Conservation (phyloP, 2,329 filamentous ascomycete species). For the Verruconis gallopava region DNA sequence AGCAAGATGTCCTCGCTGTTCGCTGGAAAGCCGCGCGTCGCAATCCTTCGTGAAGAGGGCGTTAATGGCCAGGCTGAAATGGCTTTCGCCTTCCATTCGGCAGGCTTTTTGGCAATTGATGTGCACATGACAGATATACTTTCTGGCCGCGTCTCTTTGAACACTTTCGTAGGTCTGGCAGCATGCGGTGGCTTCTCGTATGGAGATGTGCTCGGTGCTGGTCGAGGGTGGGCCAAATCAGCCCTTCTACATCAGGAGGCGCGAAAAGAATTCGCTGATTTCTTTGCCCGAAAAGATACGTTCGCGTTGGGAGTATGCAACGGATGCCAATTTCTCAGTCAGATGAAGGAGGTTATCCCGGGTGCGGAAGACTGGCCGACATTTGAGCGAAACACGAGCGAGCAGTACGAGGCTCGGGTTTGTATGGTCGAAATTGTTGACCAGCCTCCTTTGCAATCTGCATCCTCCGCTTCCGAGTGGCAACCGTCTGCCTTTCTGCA, state of each 20-base stretch:
- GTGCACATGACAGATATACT: constrained; percentile 94
- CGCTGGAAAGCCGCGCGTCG: constrained; percentile 59
- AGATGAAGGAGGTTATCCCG: constrained; percentile 71
- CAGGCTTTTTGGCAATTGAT: constrained; percentile 83
- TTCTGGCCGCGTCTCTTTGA: constrained; percentile 63
- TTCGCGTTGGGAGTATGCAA: constrained; percentile 94
- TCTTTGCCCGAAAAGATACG: constrained; percentile 80
- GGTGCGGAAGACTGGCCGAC: constrained; percentile 72
- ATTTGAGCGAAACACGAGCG: constrained; percentile 71
- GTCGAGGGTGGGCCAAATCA: constrained; percentile 89
- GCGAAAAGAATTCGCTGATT: constrained; percentile 64
- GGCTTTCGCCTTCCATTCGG: constrained; percentile 87
- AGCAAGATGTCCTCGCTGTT: constrained; percentile 49
- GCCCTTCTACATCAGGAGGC: constrained; percentile 71
- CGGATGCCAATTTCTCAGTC: constrained; percentile 87
- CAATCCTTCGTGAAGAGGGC: constrained; percentile 88
- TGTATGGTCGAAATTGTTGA: constrained; percentile 73
- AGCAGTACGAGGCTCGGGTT: constrained; percentile 82
- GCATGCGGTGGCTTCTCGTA: constrained; percentile 97
- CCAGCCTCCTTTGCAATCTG: constrained; percentile 31
- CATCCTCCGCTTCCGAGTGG: constrained; percentile 24
- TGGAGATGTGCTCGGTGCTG: constrained; percentile 84
- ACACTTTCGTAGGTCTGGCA: constrained; percentile 74
- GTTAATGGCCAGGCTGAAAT: constrained; percentile 96
- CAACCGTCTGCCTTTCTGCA: constrained; percentile 71